Evolutionary conservation across 805 yeast species (phyloP), one percentile per base, ranked within the genome.

Genomic region (Phaffomyces opuntiae): DNA sequence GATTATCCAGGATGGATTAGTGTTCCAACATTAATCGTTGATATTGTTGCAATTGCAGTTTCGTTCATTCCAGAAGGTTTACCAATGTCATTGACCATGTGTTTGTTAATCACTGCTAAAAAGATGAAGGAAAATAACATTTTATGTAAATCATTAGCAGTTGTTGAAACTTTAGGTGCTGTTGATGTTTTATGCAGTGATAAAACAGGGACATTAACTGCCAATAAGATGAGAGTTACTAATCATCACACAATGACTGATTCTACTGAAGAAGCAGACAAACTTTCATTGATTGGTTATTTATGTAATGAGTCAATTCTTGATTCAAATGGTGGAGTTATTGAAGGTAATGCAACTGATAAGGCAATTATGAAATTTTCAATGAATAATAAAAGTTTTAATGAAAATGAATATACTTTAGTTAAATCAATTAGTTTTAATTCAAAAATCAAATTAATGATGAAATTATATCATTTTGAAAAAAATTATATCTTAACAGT

Each of bases 91-190:
- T 71, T 60, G 64, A 76, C 73, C 53, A 75, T 68, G 48, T 80
- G 65, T 54, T 61, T 77, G 45, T 60, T 74, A 31, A 67, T 76
- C 36, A 70, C 77, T 26, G 78, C 81, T 17, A 56, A 58, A 36
- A 63, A 62, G 39, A 74, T 77, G 78, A 66, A 62, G 40, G 63
- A 65, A 45, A 59, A 64, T 48, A 68, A 71, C 42, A 68, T 77
- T 32, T 61, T 75, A 42, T 73, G 75, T 43, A 70, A 74, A 49
- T 61, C 73, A 3, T 59, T 75, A 43, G 59, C 74, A 14, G 69
- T 72, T 25, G 75, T 76, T 26, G 83, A 78, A 56, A 78, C 83
- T 16, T 63, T 78, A 51, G 84, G 83, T 14, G 69, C 77, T 14
- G 75, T 77, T 21, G 73, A 74, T 54, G 78, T 58, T 43, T 52